Percentiles rank a stretch among this genome's conserved stretches.
These are phyloP conservation scores for Crataegus laevigata DNA, from an alignment of 306 rosid species.

Conservation along the genomic window DNA sequence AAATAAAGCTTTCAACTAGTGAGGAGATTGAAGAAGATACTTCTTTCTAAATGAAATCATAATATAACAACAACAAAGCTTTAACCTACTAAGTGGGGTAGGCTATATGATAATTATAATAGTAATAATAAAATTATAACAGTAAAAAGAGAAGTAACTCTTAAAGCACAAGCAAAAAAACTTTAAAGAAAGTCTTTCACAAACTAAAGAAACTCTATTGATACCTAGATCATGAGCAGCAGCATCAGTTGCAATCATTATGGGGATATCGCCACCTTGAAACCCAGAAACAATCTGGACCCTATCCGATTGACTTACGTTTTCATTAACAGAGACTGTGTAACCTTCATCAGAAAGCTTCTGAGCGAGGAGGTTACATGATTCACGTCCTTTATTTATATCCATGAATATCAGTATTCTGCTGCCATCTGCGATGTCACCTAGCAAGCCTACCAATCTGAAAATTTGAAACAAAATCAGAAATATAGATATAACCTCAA, in stretches of 20 bases:
- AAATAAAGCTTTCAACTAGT: background rate
- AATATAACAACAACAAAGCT: no score
- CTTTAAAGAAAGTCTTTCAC: constrained; percentile 4
- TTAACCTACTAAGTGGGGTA: no score
- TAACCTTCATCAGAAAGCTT: constrained; percentile 97
- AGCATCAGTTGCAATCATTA: constrained; percentile 97
- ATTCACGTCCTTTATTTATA: constrained; percentile 95
- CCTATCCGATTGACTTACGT: constrained; percentile 98
- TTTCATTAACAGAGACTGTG: constrained; percentile 92
- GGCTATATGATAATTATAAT: no score
- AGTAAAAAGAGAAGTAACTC: background rate
- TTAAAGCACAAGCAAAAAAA: constrained; percentile 11
- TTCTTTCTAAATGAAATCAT: no score
- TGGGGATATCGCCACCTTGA: constrained; percentile 92
- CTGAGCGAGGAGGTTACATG: constrained; percentile 27
- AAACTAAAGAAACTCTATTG: background rate
- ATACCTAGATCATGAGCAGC: constrained; percentile 96
- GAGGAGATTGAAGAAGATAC: background rate
- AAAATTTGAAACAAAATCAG: constrained; percentile 20
- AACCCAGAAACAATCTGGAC: constrained; percentile 71
- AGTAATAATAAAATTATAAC: no score
- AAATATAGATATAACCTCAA: constrained; percentile 3
- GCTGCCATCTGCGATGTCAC: constrained; percentile 96
- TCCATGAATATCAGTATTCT: constrained; percentile 94
- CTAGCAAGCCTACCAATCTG: constrained; percentile 91